phyloP scores from a whole-genome alignment of 2,329 filamentous ascomycete genomes.

The Didymella segeticola region DNA sequence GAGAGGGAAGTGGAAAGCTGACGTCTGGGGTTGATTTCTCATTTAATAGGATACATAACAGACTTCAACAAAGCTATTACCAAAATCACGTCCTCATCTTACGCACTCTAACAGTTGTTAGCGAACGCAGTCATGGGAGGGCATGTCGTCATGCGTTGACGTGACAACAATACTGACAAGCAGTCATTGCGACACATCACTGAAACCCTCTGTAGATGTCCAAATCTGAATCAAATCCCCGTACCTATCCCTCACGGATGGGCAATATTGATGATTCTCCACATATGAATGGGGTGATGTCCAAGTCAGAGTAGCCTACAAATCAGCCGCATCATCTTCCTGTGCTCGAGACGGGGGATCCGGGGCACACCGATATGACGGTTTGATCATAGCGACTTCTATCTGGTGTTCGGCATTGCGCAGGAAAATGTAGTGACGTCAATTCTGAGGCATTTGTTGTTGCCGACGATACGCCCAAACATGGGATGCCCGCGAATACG shows the following conservation, averaged over 20 bases:
- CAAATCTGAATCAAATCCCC: neutral
- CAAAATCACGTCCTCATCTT: neutral
- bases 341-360: neutral
- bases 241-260: neutral
- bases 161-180: too few relatives aligned
- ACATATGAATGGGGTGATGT: too few relatives aligned
- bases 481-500: neutral
- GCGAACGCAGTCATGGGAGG: neutral
- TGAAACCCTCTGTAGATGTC: neutral
- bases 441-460: neutral
- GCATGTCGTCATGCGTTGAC: neutral
- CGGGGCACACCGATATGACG: neutral
- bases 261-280: too few relatives aligned
- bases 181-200: neutral
- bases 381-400: neutral
- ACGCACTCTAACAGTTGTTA: neutral
- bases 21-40: constrained; percentile 57
- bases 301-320: neutral
- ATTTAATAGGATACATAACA: constrained; percentile 2
- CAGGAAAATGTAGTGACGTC: constrained; percentile 5
- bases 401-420: neutral
- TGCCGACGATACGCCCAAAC: neutral
- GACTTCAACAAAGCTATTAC: neutral
- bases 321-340: neutral
- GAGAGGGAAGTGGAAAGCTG: constrained; percentile 60